Conservation (phyloP, 352 stramenopile species). For the Phytophthora uliginosa region DNA sequence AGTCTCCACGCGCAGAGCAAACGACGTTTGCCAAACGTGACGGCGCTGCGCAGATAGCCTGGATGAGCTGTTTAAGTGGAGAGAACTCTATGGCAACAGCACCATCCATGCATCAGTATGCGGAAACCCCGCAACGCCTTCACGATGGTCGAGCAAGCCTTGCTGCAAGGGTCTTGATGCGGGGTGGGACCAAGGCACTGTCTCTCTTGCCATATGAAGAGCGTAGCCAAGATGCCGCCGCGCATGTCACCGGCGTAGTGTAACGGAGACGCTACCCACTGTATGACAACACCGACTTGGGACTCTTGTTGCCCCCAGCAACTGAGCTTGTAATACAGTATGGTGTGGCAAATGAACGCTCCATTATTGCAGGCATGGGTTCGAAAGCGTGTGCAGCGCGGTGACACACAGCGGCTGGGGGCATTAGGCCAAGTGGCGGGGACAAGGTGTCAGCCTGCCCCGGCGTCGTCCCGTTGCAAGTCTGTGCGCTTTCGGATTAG, state of each 20-base stretch:
- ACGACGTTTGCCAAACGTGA: too few relatives aligned
- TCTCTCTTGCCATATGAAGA: slow-evolving; percentile 37
- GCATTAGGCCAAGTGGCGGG: not conserved
- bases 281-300: not conserved
- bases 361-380: not conserved
- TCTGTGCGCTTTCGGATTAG: not conserved
- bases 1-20: not conserved
- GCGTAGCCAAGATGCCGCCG: slow-evolving; percentile 16
- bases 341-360: not conserved
- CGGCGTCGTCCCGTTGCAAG: not conserved
- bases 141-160: not conserved
- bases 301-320: not conserved
- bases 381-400: not conserved
- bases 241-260: not conserved
- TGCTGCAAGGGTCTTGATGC: not conserved
- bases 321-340: not conserved
- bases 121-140: not conserved
- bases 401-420: not conserved
- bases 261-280: not conserved
- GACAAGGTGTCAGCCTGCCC: not conserved
- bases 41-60: slow-evolving; percentile 22
- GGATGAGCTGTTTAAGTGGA: slow-evolving; percentile 7
- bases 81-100: slow-evolving; percentile 37
- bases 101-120: slow-evolving; percentile 17
- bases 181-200: slow-evolving; percentile 36